These are phyloP conservation scores for Mycena galopus DNA, from an alignment of 768 basidiomycete species.

Conservation along the genomic window DNA sequence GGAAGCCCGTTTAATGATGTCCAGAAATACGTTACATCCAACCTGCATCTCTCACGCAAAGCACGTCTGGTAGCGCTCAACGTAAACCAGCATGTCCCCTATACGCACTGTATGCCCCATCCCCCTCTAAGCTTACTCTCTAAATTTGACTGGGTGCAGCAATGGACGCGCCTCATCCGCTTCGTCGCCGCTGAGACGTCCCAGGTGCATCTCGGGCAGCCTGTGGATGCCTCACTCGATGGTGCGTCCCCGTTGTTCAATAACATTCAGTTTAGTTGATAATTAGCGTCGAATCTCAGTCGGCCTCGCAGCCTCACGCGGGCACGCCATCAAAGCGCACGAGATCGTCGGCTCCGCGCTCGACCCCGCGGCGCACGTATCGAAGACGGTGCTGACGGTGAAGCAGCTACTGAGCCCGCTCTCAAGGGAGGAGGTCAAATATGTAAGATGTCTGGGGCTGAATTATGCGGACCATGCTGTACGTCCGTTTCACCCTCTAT, in stretches of 20 bases:
- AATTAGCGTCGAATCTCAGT: constrained; percentile 79
- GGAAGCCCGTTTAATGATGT: no score
- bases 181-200: constrained; percentile 84
- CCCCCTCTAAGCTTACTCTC: neutral
- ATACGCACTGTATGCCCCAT: constrained; percentile 35
- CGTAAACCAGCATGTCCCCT: constrained; percentile 37
- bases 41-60: no score
- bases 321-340: constrained; percentile 69
- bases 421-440: constrained; percentile 71
- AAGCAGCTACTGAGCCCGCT: no score
- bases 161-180: constrained; percentile 87
- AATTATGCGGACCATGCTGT: constrained; percentile 89
- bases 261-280: neutral
- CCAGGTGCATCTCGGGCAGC: constrained; percentile 82
- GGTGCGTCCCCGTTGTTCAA: constrained; percentile 51
- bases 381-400: constrained; percentile 75
- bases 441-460: constrained; percentile 82
- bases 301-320: no score
- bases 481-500: constrained; percentile 35
- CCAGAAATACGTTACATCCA: no score
- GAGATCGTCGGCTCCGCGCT: constrained; percentile 76
- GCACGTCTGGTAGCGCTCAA: no score
- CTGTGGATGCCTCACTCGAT: constrained; percentile 75
- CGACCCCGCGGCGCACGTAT: constrained; percentile 75
- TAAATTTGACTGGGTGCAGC: constrained; percentile 52